Evolutionary conservation across 2,329 filamentous ascomycete species (phyloP), one percentile per base, ranked within the genome.

Genomic region (Fusarium sulawesiense): DNA sequence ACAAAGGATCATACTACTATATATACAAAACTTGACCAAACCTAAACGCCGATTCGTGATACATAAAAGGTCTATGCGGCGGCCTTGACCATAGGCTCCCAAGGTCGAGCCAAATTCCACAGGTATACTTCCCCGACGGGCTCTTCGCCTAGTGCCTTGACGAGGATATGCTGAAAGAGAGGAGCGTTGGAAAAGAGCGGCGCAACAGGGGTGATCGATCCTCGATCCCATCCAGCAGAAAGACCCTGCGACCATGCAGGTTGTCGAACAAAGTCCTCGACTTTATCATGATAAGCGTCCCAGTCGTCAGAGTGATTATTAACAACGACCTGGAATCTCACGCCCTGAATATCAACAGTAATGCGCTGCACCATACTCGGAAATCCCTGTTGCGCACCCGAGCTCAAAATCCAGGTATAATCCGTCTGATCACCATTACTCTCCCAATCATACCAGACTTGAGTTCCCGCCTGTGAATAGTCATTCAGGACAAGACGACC

Each of bases 51-150:
- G 29, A 59, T 62, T 34, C 21, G 21, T 61, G 47, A 58, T 56
- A 62, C 27, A 49, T 37, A 40, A 42, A 7, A 44, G n/a, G 29
- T 30, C 16, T 29, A 80, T n/a, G 76, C 79, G 14, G 74, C 75
- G 11, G 80, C 80, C 66, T 78, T 80, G n/a, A 82, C 77, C 78
- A 83, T 81, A 11, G 81, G 81, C 66, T 83, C 81, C 81, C 81
- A 83, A 37, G 81, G 81, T 32, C 75, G 73, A 18, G 78, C 75
- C 69, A 80, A 63, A 62, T 83, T 81, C 81, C 81, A 83, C 41
- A 83, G 74, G 58, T 82, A 83, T 23, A 82, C 75, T 48, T 81
- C 78, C 12, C 78, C 79, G 4, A 70, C 56, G 7, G 73, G 74
- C 46, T 80, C 78, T 55, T 76, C 76, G 11, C 75, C 74, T 20